Percentiles rank a stretch among this genome's conserved stretches.
phyloP scores from a whole-genome alignment of 1,284 basidiomycete genomes.

The Sanghuangporus sanghuang region DNA sequence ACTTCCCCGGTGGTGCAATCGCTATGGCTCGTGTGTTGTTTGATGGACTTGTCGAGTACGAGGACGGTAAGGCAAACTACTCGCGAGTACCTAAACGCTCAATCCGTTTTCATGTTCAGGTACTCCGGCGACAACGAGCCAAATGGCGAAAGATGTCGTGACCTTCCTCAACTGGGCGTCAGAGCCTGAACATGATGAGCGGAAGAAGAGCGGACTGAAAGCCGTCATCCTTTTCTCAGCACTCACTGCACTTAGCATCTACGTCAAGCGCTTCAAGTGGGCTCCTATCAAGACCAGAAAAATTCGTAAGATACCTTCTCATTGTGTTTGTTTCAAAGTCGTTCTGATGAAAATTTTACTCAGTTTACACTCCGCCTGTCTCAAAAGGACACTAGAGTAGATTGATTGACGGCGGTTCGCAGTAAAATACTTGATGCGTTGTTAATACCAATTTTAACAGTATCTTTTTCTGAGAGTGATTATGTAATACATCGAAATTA shows the following conservation, averaged over 20 bases:
- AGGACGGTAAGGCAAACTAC: slow-evolving; percentile 62
- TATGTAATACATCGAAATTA: background rate
- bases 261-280: slow-evolving; percentile 97
- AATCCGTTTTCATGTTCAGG: slow-evolving; percentile 39
- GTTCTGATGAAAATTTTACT: background rate
- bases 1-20: slow-evolving; percentile 97
- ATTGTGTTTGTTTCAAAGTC: too few species aligned
- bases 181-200: slow-evolving; percentile 96
- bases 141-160: slow-evolving; percentile 99
- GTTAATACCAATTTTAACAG: slow-evolving; percentile 7
- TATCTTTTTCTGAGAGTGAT: background rate
- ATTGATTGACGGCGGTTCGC: slow-evolving; percentile 2
- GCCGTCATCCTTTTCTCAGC: slow-evolving; percentile 87
- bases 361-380: slow-evolving; percentile 51
- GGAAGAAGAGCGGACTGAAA: slow-evolving; percentile 95
- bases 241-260: slow-evolving; percentile 77
- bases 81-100: background rate
- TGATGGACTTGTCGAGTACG: slow-evolving; percentile 93
- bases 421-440: slow-evolving; percentile 13
- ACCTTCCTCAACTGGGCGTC: slow-evolving; percentile 95
- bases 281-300: slow-evolving; percentile 88
- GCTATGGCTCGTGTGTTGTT: slow-evolving; percentile 98
- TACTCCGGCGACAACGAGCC: slow-evolving; percentile 95
- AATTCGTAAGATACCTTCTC: slow-evolving; percentile 50
- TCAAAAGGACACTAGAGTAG: slow-evolving; percentile 34